Evolutionary conservation across 805 yeast species (phyloP).

Genomic region (Metschnikowia gruessii): DNA sequence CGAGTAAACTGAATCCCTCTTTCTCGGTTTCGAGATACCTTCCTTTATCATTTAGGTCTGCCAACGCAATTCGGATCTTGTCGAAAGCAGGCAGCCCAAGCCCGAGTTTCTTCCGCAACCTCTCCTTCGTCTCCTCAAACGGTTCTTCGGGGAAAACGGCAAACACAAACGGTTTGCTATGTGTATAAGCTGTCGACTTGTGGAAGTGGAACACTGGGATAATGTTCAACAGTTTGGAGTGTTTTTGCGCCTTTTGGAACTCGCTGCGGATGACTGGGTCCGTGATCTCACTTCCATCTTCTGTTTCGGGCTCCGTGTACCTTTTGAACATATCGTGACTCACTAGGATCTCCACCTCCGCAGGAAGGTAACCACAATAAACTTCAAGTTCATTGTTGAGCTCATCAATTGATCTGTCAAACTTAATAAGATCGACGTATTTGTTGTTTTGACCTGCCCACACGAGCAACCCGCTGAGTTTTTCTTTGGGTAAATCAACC

Average conservation of each 20-base stretch:
- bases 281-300: conserved; percentile 23
- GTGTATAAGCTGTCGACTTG: conserved; percentile 61
- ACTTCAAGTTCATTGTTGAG: conserved; percentile 35
- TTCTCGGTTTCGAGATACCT: conserved; percentile 47
- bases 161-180: conserved; percentile 85
- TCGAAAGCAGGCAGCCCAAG: conserved; percentile 77
- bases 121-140: conserved; percentile 55
- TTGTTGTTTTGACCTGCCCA: conserved; percentile 53
- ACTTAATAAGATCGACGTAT: conserved; percentile 37
- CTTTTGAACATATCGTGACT: conserved; percentile 35
- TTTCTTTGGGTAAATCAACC: conserved; percentile 48
- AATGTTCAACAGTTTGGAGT: conserved; percentile 37
- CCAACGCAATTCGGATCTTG: conserved; percentile 64
- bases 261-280: conserved; percentile 24
- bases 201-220: conserved; percentile 75
- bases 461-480: conserved; percentile 46
- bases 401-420: conserved; percentile 35
- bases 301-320: conserved; percentile 19
- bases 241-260: conserved; percentile 18
- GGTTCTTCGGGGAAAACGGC: conserved; percentile 66
- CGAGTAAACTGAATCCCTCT: conserved; percentile 54
- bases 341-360: conserved; percentile 39
- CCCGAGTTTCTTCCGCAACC: conserved; percentile 71
- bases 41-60: conserved; percentile 42
- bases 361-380: conserved; percentile 43